Evolutionary conservation across 23 red algal genomes (phyloP).

Genomic region (Gracilaria vermiculophylla): DNA sequence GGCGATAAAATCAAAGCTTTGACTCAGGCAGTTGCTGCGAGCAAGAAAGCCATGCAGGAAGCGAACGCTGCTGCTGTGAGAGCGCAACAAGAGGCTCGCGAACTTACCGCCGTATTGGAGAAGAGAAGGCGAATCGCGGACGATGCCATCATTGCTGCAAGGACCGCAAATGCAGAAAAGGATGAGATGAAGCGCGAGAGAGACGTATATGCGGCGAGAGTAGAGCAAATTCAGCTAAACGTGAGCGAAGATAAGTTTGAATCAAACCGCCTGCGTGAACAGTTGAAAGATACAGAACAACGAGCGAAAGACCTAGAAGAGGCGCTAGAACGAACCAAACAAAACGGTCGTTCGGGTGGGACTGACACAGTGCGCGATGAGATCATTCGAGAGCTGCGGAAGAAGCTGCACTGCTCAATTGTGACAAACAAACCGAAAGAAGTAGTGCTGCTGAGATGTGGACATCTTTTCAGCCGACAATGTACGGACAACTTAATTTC

Average conservation of each 20-base stretch:
- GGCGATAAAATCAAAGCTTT: constrained; percentile 71
- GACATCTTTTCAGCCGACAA: constrained; percentile 93
- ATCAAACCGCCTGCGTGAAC: constrained; percentile 40
- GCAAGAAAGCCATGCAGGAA: constrained; percentile 55
- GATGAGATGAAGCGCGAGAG: constrained; percentile 63
- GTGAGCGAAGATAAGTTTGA: constrained; percentile 48
- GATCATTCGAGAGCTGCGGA: constrained; percentile 74
- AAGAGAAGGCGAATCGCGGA: constrained; percentile 60
- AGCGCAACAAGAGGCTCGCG: constrained; percentile 43
- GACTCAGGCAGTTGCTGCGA: constrained; percentile 44
- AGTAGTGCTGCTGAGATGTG: constrained; percentile 84
- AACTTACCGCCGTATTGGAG: constrained; percentile 34
- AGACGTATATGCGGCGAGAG: constrained; percentile 51
- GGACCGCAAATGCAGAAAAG: constrained; percentile 49
- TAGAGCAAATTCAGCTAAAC: constrained; percentile 22
- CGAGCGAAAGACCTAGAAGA: constrained; percentile 34
- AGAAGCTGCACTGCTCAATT: constrained; percentile 86
- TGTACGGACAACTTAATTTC: constrained; percentile 93
- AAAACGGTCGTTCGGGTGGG: constrained; percentile 39
- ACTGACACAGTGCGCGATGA: constrained; percentile 70
- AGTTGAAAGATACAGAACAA: constrained; percentile 22
- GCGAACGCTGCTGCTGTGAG: constrained; percentile 22
- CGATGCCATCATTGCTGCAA: constrained; percentile 24
- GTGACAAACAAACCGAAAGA: constrained; percentile 80
- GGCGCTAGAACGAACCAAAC: constrained; percentile 17